Base-by-base conservation (phyloP, 2,329 filamentous ascomycete species). In the Aspergillus japonicus region DNA sequence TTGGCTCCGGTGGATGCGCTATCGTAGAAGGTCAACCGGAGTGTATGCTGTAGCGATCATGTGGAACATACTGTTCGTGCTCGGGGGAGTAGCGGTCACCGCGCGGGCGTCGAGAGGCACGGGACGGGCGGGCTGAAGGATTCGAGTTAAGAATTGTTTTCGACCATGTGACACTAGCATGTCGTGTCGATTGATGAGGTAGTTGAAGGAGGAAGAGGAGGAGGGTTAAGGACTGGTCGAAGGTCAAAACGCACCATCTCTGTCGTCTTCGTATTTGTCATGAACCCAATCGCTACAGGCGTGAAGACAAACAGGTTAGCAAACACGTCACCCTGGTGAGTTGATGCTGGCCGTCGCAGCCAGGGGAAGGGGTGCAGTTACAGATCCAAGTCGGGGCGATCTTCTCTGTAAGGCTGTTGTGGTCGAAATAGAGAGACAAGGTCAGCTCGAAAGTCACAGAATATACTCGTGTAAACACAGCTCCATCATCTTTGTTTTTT, bases 211-310 rank as follows among this genome's bases (percentile, higher is more conserved):
- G 33, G 16, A 16, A 44, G 39, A 44, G 39, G 16, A 44, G 39
- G 39, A 44, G 33, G 26, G 26, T 8, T 35, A 35, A 35, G 33
- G 39, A 44, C 11, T 39, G 52, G 39, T 35, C 35, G 60, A 50
- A 42, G 14, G 47, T 56, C 35, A 63, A 44, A 66, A 75, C 77
- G 62, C 64, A 80, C 79, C 70, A 60, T 80, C 79, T 78, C 88
- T 83, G 74, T 88, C 85, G 71, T 91, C 90, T 75, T 95, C 90
- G 74, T 87, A 96, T 73, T 88, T 90, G 79, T 96, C 91, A 75
- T 97, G 93, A 68, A 96, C 91, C 93, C 93, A 97, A 82, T 96
- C 92, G 72, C 91, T 91, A 44, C 24, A 47, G n/a, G 14, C 35
- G 39, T 16, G 26, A 54, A 31, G 16, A 23, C 42, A 29, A 50